These are phyloP conservation scores for Polyplosphaeria fusca DNA, from an alignment of 495 filamentous ascomycete species.

Conservation along the genomic window DNA sequence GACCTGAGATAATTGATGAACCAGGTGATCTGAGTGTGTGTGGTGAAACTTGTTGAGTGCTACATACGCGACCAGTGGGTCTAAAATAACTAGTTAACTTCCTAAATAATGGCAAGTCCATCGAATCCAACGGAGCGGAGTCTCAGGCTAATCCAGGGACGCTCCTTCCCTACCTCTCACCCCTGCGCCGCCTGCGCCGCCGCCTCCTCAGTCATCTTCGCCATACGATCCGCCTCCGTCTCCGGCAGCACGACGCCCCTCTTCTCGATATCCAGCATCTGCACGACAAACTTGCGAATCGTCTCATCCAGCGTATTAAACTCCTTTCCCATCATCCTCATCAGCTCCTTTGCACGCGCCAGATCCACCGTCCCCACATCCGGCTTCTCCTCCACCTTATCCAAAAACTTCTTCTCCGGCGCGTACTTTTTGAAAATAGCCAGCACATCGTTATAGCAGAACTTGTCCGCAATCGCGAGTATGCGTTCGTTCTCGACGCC, in stretches of 20 bases:
- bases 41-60: too few species aligned
- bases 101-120: too few species aligned
- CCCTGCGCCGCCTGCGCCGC: too few species aligned
- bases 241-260: slow-evolving; percentile 1
- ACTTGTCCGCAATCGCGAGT: slow-evolving; percentile 13
- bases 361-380: slow-evolving; percentile 11
- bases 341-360: slow-evolving; percentile 2
- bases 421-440: slow-evolving; percentile 10
- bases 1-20: too few species aligned
- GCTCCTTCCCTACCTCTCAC: too few species aligned
- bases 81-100: too few species aligned
- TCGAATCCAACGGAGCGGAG: too few species aligned
- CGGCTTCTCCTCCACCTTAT: slow-evolving; percentile 7
- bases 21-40: too few species aligned
- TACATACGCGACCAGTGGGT: too few species aligned
- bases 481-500: slow-evolving; percentile 24
- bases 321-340: slow-evolving; percentile 15
- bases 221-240: not conserved
- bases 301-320: slow-evolving; percentile 13
- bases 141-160: too few species aligned
- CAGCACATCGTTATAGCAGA: slow-evolving; percentile 17
- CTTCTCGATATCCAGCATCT: slow-evolving; percentile 9
- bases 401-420: slow-evolving; percentile 10
- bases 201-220: too few species aligned
- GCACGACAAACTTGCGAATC: slow-evolving; percentile 5